A percentile compares a stretch with the other conserved stretches of the same genome.
Evolutionary conservation across 768 basidiomycete species (phyloP).

Genomic region (Polyporus arcularius): DNA sequence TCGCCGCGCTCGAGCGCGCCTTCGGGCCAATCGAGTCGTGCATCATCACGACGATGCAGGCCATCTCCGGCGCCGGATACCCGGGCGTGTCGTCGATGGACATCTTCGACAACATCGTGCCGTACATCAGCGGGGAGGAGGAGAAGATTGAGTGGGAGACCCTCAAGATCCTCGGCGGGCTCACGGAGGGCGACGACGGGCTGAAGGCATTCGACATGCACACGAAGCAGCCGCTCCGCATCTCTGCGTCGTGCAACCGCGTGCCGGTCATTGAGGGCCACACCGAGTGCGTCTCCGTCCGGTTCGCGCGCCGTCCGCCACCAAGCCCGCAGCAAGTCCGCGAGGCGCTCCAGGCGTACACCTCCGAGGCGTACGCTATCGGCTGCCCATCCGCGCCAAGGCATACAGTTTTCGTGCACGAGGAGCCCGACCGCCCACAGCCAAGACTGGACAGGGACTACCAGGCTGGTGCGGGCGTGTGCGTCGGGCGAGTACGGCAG

Average conservation of each 20-base stretch:
- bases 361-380: constrained; percentile 71
- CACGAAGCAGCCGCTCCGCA: constrained; percentile 71
- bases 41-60: constrained; percentile 95
- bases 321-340: constrained; percentile 88
- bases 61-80: constrained; percentile 97
- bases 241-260: constrained; percentile 92
- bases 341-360: constrained; percentile 74
- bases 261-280: constrained; percentile 97
- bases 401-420: constrained; percentile 87
- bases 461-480: constrained; percentile 89
- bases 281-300: constrained; percentile 84
- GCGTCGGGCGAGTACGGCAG: constrained; percentile 87
- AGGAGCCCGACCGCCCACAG: constrained; percentile 90
- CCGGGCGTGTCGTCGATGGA: constrained; percentile 90
- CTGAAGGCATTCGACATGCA: constrained; percentile 82
- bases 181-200: constrained; percentile 57
- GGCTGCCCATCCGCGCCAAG: constrained; percentile 85
- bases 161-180: constrained; percentile 91
- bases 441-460: constrained; percentile 89
- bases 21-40: constrained; percentile 95
- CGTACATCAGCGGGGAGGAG: constrained; percentile 90
- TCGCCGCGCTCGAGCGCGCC: constrained; percentile 82
- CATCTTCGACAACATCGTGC: constrained; percentile 94
- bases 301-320: constrained; percentile 77
- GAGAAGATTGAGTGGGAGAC: constrained; percentile 99